Conservation (phyloP, 352 stramenopile genomes). For the Globisporangium barbulae region DNA sequence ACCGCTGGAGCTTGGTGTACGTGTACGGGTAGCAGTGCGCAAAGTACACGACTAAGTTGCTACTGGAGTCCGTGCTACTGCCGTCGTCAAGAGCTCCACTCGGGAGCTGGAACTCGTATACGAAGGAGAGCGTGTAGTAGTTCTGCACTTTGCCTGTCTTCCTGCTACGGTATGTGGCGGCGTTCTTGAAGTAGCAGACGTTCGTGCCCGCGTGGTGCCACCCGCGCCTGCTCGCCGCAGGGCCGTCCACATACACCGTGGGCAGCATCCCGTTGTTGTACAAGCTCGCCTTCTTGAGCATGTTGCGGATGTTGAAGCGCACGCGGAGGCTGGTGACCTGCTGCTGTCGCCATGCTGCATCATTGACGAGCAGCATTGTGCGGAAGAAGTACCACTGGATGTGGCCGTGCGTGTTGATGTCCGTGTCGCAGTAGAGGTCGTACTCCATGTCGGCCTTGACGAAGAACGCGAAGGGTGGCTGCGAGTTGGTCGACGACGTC, state of each 20-base stretch:
- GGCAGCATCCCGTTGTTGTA: conserved; percentile 90
- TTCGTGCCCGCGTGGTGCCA: conserved; percentile 73
- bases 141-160: conserved; percentile 43
- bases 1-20: conserved; percentile 67
- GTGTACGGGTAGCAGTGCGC: conserved; percentile 86
- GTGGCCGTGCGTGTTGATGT: conserved; percentile 71
- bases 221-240: conserved; percentile 21
- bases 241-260: conserved; percentile 48
- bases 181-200: conserved; percentile 85
- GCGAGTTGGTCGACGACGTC: conserved; percentile 9
- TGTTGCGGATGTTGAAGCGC: conserved; percentile 87
- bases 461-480: conserved; percentile 50
- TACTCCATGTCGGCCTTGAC: conserved; percentile 61
- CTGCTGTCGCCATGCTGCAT: conserved; percentile 2
- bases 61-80: neutral
- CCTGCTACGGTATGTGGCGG: conserved; percentile 55
- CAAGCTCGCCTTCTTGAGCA: conserved; percentile 81
- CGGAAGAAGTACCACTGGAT: conserved; percentile 91
- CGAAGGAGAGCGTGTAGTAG: conserved; percentile 79
- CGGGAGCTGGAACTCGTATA: conserved; percentile 46
- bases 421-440: conserved; percentile 70
- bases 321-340: conserved; percentile 26
- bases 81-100: neutral
- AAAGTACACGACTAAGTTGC: conserved; percentile 53
- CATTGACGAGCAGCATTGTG: conserved; percentile 21